Evolutionary conservation across 805 yeast genomes (phyloP), one percentile per base, ranked within the genome.

Genomic region (Candida sakaeoensis): DNA sequence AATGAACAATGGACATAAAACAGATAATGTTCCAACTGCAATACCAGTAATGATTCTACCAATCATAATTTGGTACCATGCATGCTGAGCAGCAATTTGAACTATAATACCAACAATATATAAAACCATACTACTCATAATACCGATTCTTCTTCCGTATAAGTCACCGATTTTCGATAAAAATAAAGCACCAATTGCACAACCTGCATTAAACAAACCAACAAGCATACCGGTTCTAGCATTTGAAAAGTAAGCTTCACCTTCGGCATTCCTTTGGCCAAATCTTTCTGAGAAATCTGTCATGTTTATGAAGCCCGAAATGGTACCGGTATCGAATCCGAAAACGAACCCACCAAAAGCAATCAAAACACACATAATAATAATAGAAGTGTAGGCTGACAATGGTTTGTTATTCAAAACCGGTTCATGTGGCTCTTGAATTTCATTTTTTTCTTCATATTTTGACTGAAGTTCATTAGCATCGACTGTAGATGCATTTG

Each of bases 281-380:
- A 80, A 80, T 52, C 80, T 65, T 21, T 45, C 40, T 36, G 58
- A 53, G 58, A 75, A 81, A 47, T 79, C 77, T 8, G 65, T 49
- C 79, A 80, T 76, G 57, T 76, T 77, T 40, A 80, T 76, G 53
- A 82, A 77, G 49, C 87, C 87, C 30, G 85, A 79, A 58, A 82
- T 77, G 48, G 88, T 80, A 67, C 87, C 88, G 40, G 86, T 82
- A 68, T 82, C 88, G 74, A 80, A 82, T 46, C 88, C 88, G 54
- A 80, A 82, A 27, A 82, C 80, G 55, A 77, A 82, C 33, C 89
- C 89, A 66, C 87, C 88, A 47, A 82, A 82, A 22, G 87, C 84
- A 44, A 82, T 77, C 37, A 76, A 53, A 9, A 69, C 49, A 59
- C 86, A 79, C 47, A 63, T 60, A 16, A 60, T 24, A 61, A 63